Evolutionary conservation across 75 land plant species (phyloP).

Genomic region (Sequoiadendron giganteum): DNA sequence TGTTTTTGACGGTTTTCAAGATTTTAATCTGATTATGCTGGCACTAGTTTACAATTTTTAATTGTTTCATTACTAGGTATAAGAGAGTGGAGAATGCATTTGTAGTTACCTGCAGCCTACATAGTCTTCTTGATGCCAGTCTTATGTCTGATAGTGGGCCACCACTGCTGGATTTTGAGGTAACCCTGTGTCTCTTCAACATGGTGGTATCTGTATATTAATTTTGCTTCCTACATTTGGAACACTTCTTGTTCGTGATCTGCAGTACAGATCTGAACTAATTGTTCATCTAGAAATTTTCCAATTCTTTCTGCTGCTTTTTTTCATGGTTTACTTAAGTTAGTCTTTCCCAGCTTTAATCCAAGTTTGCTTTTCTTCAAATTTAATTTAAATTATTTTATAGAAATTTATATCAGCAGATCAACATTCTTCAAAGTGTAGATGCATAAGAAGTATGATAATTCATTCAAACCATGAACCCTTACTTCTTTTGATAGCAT

Average conservation of each 20-base stretch:
- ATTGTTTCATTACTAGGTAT: slow-evolving; percentile 42
- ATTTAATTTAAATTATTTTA: not conserved
- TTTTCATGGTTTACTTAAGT: not conserved
- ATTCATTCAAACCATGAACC: not conserved
- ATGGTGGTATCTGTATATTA: not conserved
- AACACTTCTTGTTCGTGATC: not conserved
- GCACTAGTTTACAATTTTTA: slow-evolving; percentile 9
- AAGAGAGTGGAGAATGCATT: slow-evolving; percentile 68
- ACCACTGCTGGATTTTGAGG: slow-evolving; percentile 95
- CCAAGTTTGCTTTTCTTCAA: not conserved
- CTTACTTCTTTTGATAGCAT: not conserved
- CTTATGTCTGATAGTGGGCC: slow-evolving; percentile 71
- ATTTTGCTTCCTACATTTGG: not conserved
- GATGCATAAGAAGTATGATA: no score
- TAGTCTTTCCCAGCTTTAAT: no score
- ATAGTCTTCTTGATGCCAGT: slow-evolving; percentile 75
- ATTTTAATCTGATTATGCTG: slow-evolving; percentile 1
- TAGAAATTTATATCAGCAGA: not conserved
- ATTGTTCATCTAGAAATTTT: not conserved
- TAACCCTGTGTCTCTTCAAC: slow-evolving; percentile 9
- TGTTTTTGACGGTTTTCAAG: not conserved
- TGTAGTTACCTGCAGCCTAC: slow-evolving; percentile 70
- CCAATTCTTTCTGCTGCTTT: not conserved
- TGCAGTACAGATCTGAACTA: not conserved
- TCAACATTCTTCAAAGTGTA: not conserved